These are phyloP conservation scores for Glycine tomentella DNA, from an alignment of 306 rosid species.

Conservation along the genomic window DNA sequence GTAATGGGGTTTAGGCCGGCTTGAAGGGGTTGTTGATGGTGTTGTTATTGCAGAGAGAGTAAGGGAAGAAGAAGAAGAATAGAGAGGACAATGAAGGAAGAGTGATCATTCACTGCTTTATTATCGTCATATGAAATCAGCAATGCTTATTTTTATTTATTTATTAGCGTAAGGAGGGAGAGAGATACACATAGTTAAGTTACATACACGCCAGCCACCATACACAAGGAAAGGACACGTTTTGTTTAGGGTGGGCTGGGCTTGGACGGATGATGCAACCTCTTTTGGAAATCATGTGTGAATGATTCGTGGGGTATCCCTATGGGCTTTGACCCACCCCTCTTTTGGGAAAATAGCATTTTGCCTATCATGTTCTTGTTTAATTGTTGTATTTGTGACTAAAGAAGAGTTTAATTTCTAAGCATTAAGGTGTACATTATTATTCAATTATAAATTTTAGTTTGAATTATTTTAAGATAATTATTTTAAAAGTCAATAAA, in stretches of 20 bases:
- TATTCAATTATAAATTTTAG: no score
- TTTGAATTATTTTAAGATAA: no score
- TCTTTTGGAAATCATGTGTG: slow-evolving; percentile 47
- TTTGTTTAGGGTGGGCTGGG: slow-evolving; percentile 44
- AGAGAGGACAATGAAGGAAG: slow-evolving; percentile 51
- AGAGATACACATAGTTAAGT: background rate
- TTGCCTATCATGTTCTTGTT: no score
- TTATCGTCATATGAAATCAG: slow-evolving; percentile 32
- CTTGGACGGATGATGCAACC: slow-evolving; percentile 14
- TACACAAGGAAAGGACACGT: slow-evolving; percentile 43
- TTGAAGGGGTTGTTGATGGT: slow-evolving; percentile 28
- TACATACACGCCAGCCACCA: slow-evolving; percentile 39
- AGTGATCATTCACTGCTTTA: slow-evolving; percentile 54
- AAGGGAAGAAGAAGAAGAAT: slow-evolving; percentile 40
- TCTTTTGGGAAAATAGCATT: background rate
- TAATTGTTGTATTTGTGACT: no score
- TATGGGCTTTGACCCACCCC: slow-evolving; percentile 66
- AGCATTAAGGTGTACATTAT: no score
- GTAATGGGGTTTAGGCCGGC: slow-evolving; percentile 53
- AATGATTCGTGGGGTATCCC: slow-evolving; percentile 66
- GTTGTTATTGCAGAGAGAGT: slow-evolving; percentile 15
- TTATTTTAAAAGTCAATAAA: no score
- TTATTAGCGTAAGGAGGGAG: no score
- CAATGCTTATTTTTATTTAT: background rate
- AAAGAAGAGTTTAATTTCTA: no score